phyloP scores from a whole-genome alignment of 2,329 filamentous ascomycete genomes.

The Alternaria incomplexa region DNA sequence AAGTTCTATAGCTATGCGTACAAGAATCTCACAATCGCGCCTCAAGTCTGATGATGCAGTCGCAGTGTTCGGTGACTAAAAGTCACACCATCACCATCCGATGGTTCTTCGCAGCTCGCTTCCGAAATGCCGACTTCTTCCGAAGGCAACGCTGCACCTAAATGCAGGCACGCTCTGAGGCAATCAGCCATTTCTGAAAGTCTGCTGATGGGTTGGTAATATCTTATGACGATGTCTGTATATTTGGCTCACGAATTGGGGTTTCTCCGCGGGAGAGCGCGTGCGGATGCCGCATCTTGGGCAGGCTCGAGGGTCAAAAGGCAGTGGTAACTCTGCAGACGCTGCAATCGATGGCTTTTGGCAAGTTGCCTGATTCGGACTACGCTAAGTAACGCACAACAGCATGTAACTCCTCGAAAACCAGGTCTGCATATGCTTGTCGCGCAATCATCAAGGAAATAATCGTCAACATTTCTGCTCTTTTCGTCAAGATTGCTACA shows the following conservation, averaged over 20 bases:
- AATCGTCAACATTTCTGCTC: background rate
- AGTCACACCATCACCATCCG: background rate
- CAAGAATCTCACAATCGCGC: background rate
- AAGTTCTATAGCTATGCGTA: no score
- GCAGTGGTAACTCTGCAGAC: background rate
- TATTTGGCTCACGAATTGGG: background rate
- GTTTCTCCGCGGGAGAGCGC: background rate
- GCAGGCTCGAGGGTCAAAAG: background rate
- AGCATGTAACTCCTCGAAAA: background rate
- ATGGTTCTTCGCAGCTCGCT: background rate
- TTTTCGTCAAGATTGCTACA: background rate
- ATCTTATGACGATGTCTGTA: background rate
- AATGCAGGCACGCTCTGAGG: background rate
- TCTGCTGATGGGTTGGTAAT: background rate
- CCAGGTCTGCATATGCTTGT: background rate
- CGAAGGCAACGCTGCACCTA: background rate
- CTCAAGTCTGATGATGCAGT: background rate
- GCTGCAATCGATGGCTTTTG: background rate
- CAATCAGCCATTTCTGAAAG: background rate
- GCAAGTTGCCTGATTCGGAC: background rate
- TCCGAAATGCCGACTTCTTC: background rate
- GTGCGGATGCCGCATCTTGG: background rate
- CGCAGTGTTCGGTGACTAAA: background rate
- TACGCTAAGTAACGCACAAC: fast-evolving
- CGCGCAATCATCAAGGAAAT: background rate